Percentiles rank a stretch among this genome's conserved stretches.
Conservation (phyloP, 169 alveolate genomes). For the Cryptosporidium ubiquitum region DNA sequence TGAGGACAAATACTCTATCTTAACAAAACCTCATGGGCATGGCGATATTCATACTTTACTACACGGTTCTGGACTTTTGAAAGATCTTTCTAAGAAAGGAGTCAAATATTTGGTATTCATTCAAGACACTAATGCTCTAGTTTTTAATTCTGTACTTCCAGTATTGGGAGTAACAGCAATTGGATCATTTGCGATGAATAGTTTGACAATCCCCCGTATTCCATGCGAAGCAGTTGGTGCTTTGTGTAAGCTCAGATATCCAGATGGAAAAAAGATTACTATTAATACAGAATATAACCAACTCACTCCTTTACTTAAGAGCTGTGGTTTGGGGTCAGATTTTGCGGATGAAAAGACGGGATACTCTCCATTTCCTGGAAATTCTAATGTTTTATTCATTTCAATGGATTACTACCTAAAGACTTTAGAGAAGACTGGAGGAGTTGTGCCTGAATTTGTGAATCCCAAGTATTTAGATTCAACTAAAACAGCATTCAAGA, state of each 20-base stretch:
- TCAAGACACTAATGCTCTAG: constrained; percentile 92
- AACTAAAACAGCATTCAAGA: constrained; percentile 88
- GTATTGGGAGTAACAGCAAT: constrained; percentile 87
- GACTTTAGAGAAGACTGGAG: constrained; percentile 86
- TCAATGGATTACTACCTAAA: constrained; percentile 81
- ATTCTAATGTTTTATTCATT: constrained; percentile 88
- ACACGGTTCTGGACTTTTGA: constrained; percentile 81
- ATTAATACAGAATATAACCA: constrained; percentile 92
- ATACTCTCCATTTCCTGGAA: constrained; percentile 90
- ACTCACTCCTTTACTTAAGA: constrained; percentile 87
- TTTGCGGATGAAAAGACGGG: constrained; percentile 83
- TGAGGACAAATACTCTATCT: constrained; percentile 80
- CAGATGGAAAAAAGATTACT: constrained; percentile 78
- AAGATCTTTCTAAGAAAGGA: constrained; percentile 83
- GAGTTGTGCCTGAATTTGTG: constrained; percentile 93
- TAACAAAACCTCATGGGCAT: constrained; percentile 95
- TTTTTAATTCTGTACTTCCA: constrained; percentile 87
- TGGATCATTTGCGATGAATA: constrained; percentile 85
- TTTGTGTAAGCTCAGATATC: constrained; percentile 81
- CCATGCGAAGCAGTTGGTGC: constrained; percentile 93
- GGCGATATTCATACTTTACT: constrained; percentile 94
- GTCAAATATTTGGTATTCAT: constrained; percentile 88
- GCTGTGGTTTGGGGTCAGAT: constrained; percentile 80
- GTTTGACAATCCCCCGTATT: constrained; percentile 87
- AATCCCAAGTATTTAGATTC: constrained; percentile 94